Evolutionary conservation across 2,329 filamentous ascomycete species (phyloP).

Genomic region (Claviceps sorghi): DNA sequence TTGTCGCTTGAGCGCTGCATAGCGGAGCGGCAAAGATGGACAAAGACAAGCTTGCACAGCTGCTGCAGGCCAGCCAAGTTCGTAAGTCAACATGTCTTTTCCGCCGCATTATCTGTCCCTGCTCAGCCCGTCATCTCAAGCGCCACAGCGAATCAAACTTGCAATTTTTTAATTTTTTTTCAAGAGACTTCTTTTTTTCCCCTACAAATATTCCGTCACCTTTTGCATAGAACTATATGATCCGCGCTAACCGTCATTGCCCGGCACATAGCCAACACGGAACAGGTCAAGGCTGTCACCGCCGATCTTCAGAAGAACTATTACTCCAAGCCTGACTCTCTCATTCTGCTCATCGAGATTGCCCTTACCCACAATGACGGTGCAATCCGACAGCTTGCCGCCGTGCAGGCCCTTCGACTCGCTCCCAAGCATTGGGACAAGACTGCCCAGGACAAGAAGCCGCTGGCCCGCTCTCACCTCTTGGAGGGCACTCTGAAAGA

Average conservation of each 20-base stretch:
- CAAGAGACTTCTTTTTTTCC: too few species aligned
- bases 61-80: conserved; percentile 76
- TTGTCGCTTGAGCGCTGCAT: conserved; percentile 6
- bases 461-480: conserved; percentile 64
- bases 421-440: conserved; percentile 75
- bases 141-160: neutral
- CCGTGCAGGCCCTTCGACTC: conserved; percentile 75
- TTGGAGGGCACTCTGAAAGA: conserved; percentile 75
- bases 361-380: conserved; percentile 61
- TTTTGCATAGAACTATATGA: neutral
- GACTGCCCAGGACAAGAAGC: conserved; percentile 61
- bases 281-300: conserved; percentile 79
- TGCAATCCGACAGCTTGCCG: conserved; percentile 73
- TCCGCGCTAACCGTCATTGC: conserved; percentile 19
- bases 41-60: conserved; percentile 63
- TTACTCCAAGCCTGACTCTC: conserved; percentile 72
- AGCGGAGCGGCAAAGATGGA: conserved; percentile 20
- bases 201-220: neutral
- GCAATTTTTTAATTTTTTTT: neutral
- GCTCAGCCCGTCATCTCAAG: neutral
- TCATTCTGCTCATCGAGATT: conserved; percentile 77
- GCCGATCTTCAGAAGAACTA: conserved; percentile 83
- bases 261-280: conserved; percentile 57
- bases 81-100: conserved; percentile 41
- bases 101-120: conserved; percentile 3